Evolutionary conservation across 2,329 filamentous ascomycete genomes (phyloP).

Genomic region (Exophiala calicioides): DNA sequence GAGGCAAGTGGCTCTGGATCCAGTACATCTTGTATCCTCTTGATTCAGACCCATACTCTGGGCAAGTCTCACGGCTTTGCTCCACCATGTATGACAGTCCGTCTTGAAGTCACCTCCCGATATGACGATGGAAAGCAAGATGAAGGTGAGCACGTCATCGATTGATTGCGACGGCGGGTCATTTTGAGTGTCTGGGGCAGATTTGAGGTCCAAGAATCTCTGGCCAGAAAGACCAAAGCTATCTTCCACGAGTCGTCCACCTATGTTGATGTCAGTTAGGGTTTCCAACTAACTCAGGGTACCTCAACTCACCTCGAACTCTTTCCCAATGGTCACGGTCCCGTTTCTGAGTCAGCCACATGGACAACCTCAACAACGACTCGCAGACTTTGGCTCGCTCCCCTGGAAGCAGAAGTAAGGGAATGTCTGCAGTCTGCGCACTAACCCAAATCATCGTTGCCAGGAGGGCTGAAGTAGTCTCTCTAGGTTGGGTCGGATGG

Average conservation of each 20-base stretch:
- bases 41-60: conserved; percentile 35
- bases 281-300: too few relatives aligned
- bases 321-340: conserved; percentile 21
- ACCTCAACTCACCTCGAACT: conserved; percentile 18
- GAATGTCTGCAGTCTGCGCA: conserved; percentile 46
- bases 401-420: conserved; percentile 45
- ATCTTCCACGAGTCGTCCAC: conserved; percentile 4
- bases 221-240: not conserved
- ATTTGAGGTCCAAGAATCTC: not conserved
- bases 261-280: not conserved
- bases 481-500: conserved; percentile 42
- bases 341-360: conserved; percentile 31
- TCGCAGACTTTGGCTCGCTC: conserved; percentile 36
- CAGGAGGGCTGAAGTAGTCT: conserved; percentile 47
- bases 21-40: conserved; percentile 41
- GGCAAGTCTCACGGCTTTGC: conserved; percentile 14
- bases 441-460: conserved; percentile 52
- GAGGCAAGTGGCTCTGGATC: conserved; percentile 4
- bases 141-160: conserved; percentile 51
- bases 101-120: conserved; percentile 53
- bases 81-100: conserved; percentile 36
- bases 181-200: not conserved
- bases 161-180: conserved; percentile 11
- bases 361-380: conserved; percentile 34
- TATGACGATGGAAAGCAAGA: conserved; percentile 49